phyloP scores from a whole-genome alignment of 192 early-diverging fungal genomes.

The Entomortierella beljakovae region DNA sequence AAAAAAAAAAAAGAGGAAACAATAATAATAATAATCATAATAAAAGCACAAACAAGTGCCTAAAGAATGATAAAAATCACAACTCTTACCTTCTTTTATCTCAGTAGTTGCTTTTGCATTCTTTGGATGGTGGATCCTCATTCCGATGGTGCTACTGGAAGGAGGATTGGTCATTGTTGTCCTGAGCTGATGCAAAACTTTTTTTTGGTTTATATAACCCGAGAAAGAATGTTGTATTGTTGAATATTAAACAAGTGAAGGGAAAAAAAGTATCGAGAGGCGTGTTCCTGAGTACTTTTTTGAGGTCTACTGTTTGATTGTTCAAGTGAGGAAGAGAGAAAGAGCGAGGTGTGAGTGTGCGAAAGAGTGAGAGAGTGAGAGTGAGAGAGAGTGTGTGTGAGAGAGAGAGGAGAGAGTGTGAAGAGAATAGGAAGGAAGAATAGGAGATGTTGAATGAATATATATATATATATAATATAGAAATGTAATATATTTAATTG shows the following conservation, averaged over 20 bases:
- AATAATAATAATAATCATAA: not conserved
- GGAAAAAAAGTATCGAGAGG: not conserved
- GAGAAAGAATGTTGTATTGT: too few species aligned
- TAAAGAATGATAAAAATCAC: not conserved
- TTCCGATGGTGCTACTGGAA: not conserved
- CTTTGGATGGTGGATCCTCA: conserved; percentile 23
- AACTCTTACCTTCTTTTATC: conserved; percentile 33
- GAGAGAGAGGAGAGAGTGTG: conserved; percentile 1
- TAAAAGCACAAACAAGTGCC: too few species aligned
- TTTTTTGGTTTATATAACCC: too few species aligned
- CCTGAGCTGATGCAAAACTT: not conserved
- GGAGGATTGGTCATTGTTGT: conserved; percentile 23
- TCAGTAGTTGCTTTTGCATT: conserved; percentile 36
- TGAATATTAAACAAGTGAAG: not conserved
- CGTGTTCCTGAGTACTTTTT: not conserved
- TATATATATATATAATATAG: too few species aligned
- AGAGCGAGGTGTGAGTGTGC: not conserved
- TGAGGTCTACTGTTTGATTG: not conserved
- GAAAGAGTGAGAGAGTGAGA: not conserved
- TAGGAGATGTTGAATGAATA: not conserved
- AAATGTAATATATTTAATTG: not conserved
- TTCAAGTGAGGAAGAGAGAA: not conserved
- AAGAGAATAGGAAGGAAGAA: not conserved
- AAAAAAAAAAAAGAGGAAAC: not conserved
- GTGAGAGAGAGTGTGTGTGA: not conserved